These are phyloP conservation scores for Nakazawaea ernobii DNA, from an alignment of 805 yeast species.

Conservation along the genomic window DNA sequence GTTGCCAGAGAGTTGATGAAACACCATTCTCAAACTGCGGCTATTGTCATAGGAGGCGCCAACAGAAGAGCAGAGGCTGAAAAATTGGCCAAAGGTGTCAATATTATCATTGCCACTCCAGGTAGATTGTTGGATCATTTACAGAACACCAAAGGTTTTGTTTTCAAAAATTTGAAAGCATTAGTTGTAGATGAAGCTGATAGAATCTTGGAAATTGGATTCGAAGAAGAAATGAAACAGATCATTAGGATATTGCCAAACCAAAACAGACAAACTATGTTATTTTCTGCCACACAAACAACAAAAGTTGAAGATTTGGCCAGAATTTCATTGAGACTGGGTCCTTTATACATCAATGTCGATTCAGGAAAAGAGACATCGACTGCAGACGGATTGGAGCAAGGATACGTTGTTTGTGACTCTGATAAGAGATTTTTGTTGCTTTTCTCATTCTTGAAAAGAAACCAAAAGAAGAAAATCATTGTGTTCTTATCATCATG, in stretches of 20 bases:
- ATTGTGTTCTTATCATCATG: constrained; percentile 95
- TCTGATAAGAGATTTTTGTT: constrained; percentile 90
- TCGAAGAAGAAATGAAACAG: constrained; percentile 98
- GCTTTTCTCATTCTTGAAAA: constrained; percentile 86
- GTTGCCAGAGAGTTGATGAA: constrained; percentile 94
- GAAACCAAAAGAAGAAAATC: constrained; percentile 85
- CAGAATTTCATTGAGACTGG: constrained; percentile 88
- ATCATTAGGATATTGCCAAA: constrained; percentile 90
- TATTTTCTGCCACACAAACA: constrained; percentile 98
- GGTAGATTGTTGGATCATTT: constrained; percentile 95
- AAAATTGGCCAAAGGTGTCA: constrained; percentile 89
- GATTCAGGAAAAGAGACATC: constrained; percentile 78
- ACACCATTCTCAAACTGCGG: constrained; percentile 86
- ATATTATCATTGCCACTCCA: constrained; percentile 91
- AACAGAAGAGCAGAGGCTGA: constrained; percentile 97
- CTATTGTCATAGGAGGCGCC: constrained; percentile 97
- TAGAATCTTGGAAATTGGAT: constrained; percentile 94
- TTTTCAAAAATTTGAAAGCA: constrained; percentile 91
- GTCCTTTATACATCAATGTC: constrained; percentile 91
- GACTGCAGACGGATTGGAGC: constrained; percentile 96
- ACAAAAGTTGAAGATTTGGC: constrained; percentile 98
- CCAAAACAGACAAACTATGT: constrained; percentile 92
- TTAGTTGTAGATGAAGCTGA: constrained; percentile 97
- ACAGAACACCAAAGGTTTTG: constrained; percentile 91
- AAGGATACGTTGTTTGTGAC: constrained; percentile 97